Base-by-base conservation (phyloP, 306 rosid species). In the Begonia peltatifolia region DNA sequence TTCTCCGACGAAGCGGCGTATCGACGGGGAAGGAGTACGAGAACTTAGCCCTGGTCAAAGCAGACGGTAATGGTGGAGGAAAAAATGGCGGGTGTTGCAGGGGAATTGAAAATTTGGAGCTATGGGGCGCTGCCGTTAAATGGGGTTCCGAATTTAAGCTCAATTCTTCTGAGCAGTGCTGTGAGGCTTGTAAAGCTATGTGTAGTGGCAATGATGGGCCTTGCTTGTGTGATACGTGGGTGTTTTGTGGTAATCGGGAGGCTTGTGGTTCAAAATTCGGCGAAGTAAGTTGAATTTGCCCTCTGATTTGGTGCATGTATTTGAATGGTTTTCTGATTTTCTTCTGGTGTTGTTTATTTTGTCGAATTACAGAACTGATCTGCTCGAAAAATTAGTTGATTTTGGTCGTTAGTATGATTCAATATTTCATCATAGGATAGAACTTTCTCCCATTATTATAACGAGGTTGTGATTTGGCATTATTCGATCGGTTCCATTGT, bases 111-210 rank as follows among this genome's bases (percentile, higher is more conserved):
- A 71, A 69, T 67, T 68, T 80, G 74, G 97, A 90, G 75, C 82
- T 83, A 4, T 90, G 97, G 97, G 97, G 97, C 42, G 63, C 74
- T 2, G 79, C 97, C 42, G 97, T 90, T 59, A 90, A 85, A 68
- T 90, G 95, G 95, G 95, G 95, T 54, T 80, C 97, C 12, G 83
- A 80, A 10, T 90, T 90, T 59, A 90, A 85, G 59, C 78, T 80
- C 71, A 83, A 83, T 55, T 76, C 64, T 50, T 78, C 95, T 0
- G 70, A 72, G 71, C 76, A 43, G 14, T 90, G 97, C 60, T 90
- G 97, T 50, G 60, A 74, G 59, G 94, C 95, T 5, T 85, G 97
- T 71, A 85, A 90, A 66, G 56, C 83, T 23, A 85, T 90, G 95
- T 90, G 97, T 46, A 80, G 73, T 52, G 94, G 87, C 43, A 83